Evolutionary conservation across 1,139 yeast species (phyloP).

Genomic region (Blastobotrys ciferrii): DNA sequence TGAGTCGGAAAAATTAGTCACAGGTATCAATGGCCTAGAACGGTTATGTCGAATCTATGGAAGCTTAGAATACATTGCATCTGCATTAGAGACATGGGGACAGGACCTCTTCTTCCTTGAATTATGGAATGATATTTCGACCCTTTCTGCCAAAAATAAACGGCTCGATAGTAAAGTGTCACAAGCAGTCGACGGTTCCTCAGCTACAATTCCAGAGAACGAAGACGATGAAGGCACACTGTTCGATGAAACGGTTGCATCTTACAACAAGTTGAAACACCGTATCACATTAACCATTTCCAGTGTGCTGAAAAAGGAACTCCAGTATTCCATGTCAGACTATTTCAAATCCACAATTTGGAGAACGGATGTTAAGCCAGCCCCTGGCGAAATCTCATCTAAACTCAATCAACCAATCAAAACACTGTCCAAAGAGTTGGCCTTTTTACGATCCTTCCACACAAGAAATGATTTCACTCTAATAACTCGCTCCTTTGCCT

Average conservation of each 20-base stretch:
- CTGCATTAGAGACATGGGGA: constrained; percentile 60
- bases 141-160: constrained; percentile 19
- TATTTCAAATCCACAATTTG: constrained; percentile 46
- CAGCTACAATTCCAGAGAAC: constrained; percentile 25
- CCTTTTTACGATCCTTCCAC: constrained; percentile 38
- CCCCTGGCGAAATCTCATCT: constrained; percentile 28
- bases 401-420: constrained; percentile 42
- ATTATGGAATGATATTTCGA: constrained; percentile 47
- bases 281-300: constrained; percentile 44
- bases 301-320: constrained; percentile 50
- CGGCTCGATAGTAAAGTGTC: constrained; percentile 20
- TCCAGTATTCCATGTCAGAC: constrained; percentile 49
- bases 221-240: constrained; percentile 45
- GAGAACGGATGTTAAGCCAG: constrained; percentile 17
- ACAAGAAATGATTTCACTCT: constrained; percentile 32
- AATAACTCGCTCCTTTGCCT: constrained; percentile 40
- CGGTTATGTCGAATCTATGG: constrained; percentile 60
- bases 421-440: constrained; percentile 41
- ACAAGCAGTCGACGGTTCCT: constrained; percentile 14
- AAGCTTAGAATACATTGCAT: constrained; percentile 53
- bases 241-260: constrained; percentile 51
- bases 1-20: constrained; percentile 41
- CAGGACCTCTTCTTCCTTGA: constrained; percentile 63
- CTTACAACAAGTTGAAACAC: constrained; percentile 45
- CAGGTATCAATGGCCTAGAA: constrained; percentile 51